Conservation (phyloP, 768 basidiomycete species). For the Phlebiopsis flavidoalba region DNA sequence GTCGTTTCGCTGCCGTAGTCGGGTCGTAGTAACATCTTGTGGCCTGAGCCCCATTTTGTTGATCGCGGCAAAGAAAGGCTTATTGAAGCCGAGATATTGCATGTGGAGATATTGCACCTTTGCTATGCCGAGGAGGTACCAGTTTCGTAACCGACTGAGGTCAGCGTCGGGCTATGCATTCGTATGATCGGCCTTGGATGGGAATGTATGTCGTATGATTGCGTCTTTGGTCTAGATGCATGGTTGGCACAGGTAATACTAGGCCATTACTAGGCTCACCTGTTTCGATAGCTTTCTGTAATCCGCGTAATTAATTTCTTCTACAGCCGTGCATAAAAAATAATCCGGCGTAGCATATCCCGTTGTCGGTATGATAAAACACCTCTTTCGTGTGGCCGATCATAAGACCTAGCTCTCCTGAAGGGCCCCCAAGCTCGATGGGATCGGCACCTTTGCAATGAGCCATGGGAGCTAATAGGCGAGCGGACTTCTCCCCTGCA, state of each 20-base stretch:
- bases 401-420: neutral
- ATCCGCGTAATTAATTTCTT: neutral
- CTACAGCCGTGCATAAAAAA: neutral
- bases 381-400: neutral
- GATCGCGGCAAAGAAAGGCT: neutral
- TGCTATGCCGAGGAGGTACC: neutral
- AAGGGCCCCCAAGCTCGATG: neutral
- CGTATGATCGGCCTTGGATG: neutral
- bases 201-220: neutral
- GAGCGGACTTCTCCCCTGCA: neutral
- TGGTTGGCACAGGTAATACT: neutral
- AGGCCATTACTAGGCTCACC: neutral
- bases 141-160: neutral
- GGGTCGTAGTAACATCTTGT: no score
- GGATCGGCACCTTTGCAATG: neutral
- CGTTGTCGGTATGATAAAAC: neutral
- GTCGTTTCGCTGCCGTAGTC: no score
- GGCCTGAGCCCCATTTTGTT: neutral
- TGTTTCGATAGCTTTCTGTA: neutral
- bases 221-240: neutral
- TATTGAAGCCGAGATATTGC: neutral
- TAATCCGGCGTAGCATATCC: neutral
- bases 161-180: neutral
- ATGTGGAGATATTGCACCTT: neutral
- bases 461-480: neutral